Evolutionary conservation across 441 rosid genomes (phyloP).

Genomic region (Cnidoscolus chayamansa): DNA sequence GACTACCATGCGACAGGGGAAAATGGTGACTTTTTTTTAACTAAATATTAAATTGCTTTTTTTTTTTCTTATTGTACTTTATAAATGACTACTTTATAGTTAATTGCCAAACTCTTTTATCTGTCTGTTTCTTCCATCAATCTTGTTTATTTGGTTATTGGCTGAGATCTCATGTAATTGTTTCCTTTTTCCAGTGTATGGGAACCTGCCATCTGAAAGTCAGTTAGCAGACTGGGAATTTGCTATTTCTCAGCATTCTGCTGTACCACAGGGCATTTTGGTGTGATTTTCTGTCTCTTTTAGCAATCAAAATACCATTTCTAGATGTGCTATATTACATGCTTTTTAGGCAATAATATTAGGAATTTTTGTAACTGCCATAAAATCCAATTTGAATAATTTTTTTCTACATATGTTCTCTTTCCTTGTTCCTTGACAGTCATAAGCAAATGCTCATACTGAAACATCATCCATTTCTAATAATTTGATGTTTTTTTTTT

Average conservation of each 20-base stretch:
- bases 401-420: too few relatives aligned
- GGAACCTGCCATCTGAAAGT: constrained; percentile 73
- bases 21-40: background rate
- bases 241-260: constrained; percentile 90
- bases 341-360: background rate
- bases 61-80: too few relatives aligned
- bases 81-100: background rate
- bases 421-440: too few relatives aligned
- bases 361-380: background rate
- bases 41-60: background rate
- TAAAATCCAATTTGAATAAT: background rate
- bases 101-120: background rate
- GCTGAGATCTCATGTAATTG: background rate
- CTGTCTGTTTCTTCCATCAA: background rate
- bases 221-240: constrained; percentile 97
- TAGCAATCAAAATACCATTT: background rate
- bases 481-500: too few relatives aligned
- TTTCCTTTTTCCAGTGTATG: constrained; percentile 60
- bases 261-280: constrained; percentile 91
- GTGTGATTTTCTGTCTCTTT: constrained; percentile 37
- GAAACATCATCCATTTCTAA: too few relatives aligned
- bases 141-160: background rate
- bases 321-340: background rate
- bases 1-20: background rate
- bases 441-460: too few relatives aligned